Evolutionary conservation across 805 yeast genomes (phyloP).

Genomic region (Suhomyces vadensis): DNA sequence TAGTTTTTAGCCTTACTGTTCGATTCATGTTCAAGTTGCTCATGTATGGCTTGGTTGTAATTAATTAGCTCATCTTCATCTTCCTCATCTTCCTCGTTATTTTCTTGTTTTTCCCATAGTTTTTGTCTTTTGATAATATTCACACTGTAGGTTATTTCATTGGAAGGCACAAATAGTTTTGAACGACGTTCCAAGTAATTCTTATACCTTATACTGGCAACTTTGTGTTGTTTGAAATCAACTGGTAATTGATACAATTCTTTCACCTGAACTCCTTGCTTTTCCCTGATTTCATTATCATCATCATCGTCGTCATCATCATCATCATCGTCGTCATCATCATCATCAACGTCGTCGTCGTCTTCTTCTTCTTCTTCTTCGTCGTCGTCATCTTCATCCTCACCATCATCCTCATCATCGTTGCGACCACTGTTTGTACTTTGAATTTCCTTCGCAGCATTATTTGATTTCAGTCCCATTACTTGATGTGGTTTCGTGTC

Average conservation of each 20-base stretch:
- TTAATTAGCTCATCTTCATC: constrained; percentile 4
- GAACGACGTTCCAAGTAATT: constrained; percentile 5
- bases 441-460: too few relatives aligned
- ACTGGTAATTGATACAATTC: constrained; percentile 28
- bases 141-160: constrained; percentile 2
- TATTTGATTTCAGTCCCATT: too few relatives aligned
- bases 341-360: not conserved
- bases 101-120: constrained; percentile 5
- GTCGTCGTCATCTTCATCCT: not conserved
- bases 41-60: constrained; percentile 8
- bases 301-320: constrained; percentile 2
- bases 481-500: not conserved
- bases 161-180: constrained; percentile 2
- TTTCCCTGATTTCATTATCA: constrained; percentile 5
- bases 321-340: not conserved
- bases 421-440: too few relatives aligned
- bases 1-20: constrained; percentile 4
- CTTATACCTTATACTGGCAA: constrained; percentile 37
- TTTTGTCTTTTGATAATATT: constrained; percentile 11
- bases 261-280: constrained; percentile 14
- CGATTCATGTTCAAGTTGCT: constrained; percentile 10
- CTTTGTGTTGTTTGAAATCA: constrained; percentile 33
- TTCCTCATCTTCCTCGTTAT: constrained; percentile 7
- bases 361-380: not conserved
- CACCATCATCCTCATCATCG: too few relatives aligned